Conservation (phyloP, 2,329 filamentous ascomycete species). For the Venturia nashicola region DNA sequence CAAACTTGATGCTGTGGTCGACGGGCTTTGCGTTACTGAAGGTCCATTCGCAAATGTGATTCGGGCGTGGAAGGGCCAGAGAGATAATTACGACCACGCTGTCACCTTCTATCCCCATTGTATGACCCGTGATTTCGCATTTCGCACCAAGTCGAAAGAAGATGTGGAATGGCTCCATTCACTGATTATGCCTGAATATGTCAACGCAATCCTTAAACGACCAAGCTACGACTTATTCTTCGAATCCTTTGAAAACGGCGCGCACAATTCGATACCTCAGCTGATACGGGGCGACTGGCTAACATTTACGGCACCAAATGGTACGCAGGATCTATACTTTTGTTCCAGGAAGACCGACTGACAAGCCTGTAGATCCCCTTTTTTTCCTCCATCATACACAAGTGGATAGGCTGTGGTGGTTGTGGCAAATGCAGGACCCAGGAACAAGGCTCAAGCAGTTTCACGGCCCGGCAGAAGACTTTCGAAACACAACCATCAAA, state of each 20-base stretch:
- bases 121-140: neutral
- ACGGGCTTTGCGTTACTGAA: slow-evolving; percentile 14
- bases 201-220: neutral
- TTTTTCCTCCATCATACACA: slow-evolving; percentile 22
- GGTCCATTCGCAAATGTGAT: slow-evolving; percentile 18
- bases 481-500: neutral
- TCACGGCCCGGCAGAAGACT: neutral
- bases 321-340: slow-evolving; percentile 8
- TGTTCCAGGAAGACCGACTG: neutral
- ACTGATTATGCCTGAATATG: neutral
- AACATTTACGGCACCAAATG: slow-evolving; percentile 17
- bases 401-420: slow-evolving; percentile 20
- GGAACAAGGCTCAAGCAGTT: neutral
- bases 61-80: slow-evolving; percentile 13
- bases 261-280: slow-evolving; percentile 19
- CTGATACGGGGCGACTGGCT: slow-evolving; percentile 19
- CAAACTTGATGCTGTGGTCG: slow-evolving; percentile 5
- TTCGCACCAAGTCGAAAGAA: neutral
- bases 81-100: neutral
- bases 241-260: slow-evolving; percentile 16
- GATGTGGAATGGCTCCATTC: neutral
- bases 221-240: neutral
- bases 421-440: slow-evolving; percentile 16
- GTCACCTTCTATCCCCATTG: neutral
- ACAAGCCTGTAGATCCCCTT: slow-evolving; percentile 16